phyloP scores from a whole-genome alignment of 1,284 basidiomycete genomes.

The Irpex sp. region DNA sequence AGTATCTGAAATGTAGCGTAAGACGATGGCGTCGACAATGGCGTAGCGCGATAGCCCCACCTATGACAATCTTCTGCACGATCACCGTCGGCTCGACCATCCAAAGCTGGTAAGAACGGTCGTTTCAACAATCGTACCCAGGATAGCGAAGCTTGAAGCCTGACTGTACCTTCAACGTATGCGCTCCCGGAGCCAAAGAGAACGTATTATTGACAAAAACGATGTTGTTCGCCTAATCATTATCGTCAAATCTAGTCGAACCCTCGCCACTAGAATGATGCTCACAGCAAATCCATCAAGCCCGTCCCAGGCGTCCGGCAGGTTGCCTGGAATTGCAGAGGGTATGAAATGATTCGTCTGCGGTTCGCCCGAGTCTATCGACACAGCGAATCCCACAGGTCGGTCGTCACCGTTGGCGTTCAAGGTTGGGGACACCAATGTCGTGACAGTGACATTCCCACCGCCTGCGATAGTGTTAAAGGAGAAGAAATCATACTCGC shows the following conservation, averaged over 20 bases:
- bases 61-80: slow-evolving; percentile 58
- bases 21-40: not conserved
- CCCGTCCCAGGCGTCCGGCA: slow-evolving; percentile 49
- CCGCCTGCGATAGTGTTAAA: slow-evolving; percentile 44
- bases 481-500: slow-evolving; percentile 65
- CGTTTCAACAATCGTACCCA: not conserved
- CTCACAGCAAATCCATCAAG: slow-evolving; percentile 53
- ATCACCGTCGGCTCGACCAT: slow-evolving; percentile 61
- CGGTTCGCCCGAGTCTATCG: slow-evolving; percentile 43
- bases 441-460: slow-evolving; percentile 42
- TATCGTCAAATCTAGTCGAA: not conserved
- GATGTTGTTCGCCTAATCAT: slow-evolving; percentile 10
- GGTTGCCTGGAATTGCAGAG: slow-evolving; percentile 40
- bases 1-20: slow-evolving; percentile 35
- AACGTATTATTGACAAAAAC: slow-evolving; percentile 34
- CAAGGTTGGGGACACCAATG: slow-evolving; percentile 55
- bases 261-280: slow-evolving; percentile 18
- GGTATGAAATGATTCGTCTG: slow-evolving; percentile 52
- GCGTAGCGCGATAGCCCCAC: slow-evolving; percentile 29
- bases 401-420: slow-evolving; percentile 52
- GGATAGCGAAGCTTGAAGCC: not conserved
- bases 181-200: slow-evolving; percentile 44
- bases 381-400: slow-evolving; percentile 53
- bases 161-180: slow-evolving; percentile 49
- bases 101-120: slow-evolving; percentile 29